Base-by-base conservation (phyloP, 2,329 filamentous ascomycete genomes). In the Aschersonia sp. region DNA sequence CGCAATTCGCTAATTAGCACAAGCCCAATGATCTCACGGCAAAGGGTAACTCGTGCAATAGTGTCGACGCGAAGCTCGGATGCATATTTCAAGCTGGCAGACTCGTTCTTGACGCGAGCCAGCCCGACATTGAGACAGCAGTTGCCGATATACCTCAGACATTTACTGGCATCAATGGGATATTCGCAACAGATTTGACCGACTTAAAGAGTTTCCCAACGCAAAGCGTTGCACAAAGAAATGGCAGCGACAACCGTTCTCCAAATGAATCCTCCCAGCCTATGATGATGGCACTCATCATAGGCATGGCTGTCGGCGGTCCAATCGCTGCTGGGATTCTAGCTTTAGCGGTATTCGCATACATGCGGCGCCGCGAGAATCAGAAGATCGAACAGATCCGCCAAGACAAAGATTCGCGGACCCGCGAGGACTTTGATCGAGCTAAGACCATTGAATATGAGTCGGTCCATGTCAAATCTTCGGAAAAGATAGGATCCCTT, bases 1-100 rank as follows among this genome's bases (percentile, higher is more conserved):
- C 12, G 35, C 35, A 37, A 37, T 12, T 9, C 8, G n/a, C 42
- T 44, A 31, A 44, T n/a, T 30, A 10, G n/a, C 9, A 5, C 4
- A n/a, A 45, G 44, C 4, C 30, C 6, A 45, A 40, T 39, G 44
- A 45, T 45, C 31, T 37, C 12, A 45, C 44, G 6, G 44, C 44
- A 7, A 45, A 45, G 29, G 60, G 60, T 6, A 60, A 61, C 55
- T 69, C 68, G 32, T 79, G 75, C 52, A 66, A 78, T 51, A 64
- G 63, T 14, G 59, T 53, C 3, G 58, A 71, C 44, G 71, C 76
- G 49, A 56, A 63, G 2, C 61, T 62, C 4, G 75, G 75, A 6
- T 79, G 75, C 56, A 78, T 79, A 57, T 76, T 74, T 56, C 66
- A 67, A 6, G 58, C 71, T 50, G 65, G 66, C 12, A 66, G 77